Evolutionary conservation across 257 asterid species (phyloP).

Genomic region (Solanum bulbocastanum): DNA sequence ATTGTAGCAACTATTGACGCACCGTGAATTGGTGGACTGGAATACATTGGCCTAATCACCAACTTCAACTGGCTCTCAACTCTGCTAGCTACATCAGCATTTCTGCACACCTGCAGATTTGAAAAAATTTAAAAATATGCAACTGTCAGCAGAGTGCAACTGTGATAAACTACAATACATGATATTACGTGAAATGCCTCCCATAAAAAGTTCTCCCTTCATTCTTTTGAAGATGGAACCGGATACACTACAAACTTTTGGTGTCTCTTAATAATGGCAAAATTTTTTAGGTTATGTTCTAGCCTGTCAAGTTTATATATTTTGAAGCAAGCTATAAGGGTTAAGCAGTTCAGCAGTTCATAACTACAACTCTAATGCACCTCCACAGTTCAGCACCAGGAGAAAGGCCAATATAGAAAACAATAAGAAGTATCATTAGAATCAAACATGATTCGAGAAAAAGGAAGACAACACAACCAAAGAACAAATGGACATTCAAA

Average conservation of each 20-base stretch:
- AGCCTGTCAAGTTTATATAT: neutral
- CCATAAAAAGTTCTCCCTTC: neutral
- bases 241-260: neutral
- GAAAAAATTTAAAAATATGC: neutral
- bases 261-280: neutral
- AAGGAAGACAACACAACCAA: neutral
- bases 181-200: neutral
- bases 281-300: neutral
- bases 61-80: constrained; percentile 96
- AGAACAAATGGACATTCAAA: neutral
- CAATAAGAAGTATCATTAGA: neutral
- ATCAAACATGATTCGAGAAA: neutral
- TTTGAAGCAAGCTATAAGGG: neutral
- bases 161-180: neutral
- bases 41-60: constrained; percentile 97
- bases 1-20: constrained; percentile 89
- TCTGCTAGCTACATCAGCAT: constrained; percentile 79
- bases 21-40: constrained; percentile 95
- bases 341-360: neutral
- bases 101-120: constrained; percentile 59
- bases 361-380: neutral
- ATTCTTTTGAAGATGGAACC: neutral
- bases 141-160: neutral
- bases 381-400: neutral
- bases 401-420: neutral